Evolutionary conservation across 768 basidiomycete genomes (phyloP).

Genomic region (Rubroboletus satanas): DNA sequence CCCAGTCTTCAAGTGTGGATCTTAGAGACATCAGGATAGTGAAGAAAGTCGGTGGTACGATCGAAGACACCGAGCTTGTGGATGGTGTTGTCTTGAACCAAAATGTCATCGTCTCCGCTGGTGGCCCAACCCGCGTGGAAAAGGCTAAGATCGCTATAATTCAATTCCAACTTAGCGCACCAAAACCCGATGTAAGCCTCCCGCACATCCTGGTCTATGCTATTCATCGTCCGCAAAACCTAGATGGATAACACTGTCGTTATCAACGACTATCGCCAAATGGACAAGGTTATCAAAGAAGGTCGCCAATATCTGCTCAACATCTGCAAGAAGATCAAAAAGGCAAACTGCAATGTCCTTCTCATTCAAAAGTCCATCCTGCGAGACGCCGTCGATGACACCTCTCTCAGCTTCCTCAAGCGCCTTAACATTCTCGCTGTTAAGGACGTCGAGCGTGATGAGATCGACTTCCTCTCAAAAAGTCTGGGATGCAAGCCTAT

Average conservation of each 20-base stretch:
- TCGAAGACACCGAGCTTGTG: conserved; percentile 96
- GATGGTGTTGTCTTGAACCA: conserved; percentile 98
- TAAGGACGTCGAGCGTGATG: conserved; percentile 97
- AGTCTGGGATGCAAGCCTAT: conserved; percentile 94
- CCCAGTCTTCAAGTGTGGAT: conserved; percentile 92
- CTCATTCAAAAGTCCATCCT: conserved; percentile 99
- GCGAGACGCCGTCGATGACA: conserved; percentile 97
- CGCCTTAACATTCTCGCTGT: conserved; percentile 94
- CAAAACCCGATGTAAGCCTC: conserved; percentile 87
- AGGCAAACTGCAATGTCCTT: conserved; percentile 98
- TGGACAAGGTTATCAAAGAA: conserved; percentile 99
- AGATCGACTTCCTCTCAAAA: conserved; percentile 95
- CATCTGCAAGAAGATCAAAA: conserved; percentile 99
- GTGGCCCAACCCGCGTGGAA: conserved; percentile 92
- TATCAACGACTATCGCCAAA: conserved; percentile 98
- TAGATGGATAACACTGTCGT: conserved; percentile 99
- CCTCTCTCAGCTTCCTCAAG: conserved; percentile 95
- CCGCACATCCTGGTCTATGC: neutral
- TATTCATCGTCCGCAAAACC: neutral
- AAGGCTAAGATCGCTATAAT: conserved; percentile 98
- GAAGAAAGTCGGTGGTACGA: conserved; percentile 98
- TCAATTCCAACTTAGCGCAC: conserved; percentile 96
- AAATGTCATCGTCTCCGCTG: conserved; percentile 84
- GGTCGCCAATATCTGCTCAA: conserved; percentile 97
- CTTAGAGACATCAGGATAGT: conserved; percentile 94